Conservation (phyloP, 139 green algal species). For the Nannochloris sp. region DNA sequence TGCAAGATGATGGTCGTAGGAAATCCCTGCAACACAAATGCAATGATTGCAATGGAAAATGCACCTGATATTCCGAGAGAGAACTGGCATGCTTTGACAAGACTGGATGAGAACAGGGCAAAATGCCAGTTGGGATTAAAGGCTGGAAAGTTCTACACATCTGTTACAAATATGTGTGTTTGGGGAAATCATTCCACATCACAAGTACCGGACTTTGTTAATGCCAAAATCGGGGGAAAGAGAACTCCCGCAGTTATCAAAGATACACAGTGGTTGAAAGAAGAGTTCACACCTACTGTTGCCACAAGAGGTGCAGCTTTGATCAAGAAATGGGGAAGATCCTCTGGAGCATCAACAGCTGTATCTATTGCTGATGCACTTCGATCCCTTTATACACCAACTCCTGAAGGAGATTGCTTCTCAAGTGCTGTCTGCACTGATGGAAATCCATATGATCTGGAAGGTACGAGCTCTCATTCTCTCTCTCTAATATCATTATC, state of each 20-base stretch:
- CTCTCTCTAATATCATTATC: neutral
- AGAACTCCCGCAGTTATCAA: slow-evolving; percentile 70
- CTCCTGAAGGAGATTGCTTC: slow-evolving; percentile 81
- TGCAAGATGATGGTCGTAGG: slow-evolving; percentile 84
- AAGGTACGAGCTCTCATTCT: neutral
- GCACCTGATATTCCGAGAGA: slow-evolving; percentile 59
- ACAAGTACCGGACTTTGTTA: slow-evolving; percentile 89
- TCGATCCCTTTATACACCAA: slow-evolving; percentile 66
- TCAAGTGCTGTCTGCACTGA: slow-evolving; percentile 64
- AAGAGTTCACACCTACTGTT: slow-evolving; percentile 78
- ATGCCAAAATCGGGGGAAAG: slow-evolving; percentile 74
- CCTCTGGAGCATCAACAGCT: slow-evolving; percentile 78
- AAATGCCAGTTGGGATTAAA: slow-evolving; percentile 90
- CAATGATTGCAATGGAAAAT: slow-evolving; percentile 79
- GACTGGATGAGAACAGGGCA: slow-evolving; percentile 76
- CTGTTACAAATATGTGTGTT: slow-evolving; percentile 67
- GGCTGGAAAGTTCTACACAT: slow-evolving; percentile 78
- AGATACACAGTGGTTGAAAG: slow-evolving; percentile 55
- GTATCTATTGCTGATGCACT: slow-evolving; percentile 85
- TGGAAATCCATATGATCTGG: slow-evolving; percentile 85
- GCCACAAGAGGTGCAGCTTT: slow-evolving; percentile 75
- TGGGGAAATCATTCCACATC: slow-evolving; percentile 96
- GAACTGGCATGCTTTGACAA: slow-evolving; percentile 82
- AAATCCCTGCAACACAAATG: slow-evolving; percentile 93
- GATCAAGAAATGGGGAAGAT: slow-evolving; percentile 92